Base-by-base conservation (phyloP, 257 asterid genomes). In the Apocynum venetum region DNA sequence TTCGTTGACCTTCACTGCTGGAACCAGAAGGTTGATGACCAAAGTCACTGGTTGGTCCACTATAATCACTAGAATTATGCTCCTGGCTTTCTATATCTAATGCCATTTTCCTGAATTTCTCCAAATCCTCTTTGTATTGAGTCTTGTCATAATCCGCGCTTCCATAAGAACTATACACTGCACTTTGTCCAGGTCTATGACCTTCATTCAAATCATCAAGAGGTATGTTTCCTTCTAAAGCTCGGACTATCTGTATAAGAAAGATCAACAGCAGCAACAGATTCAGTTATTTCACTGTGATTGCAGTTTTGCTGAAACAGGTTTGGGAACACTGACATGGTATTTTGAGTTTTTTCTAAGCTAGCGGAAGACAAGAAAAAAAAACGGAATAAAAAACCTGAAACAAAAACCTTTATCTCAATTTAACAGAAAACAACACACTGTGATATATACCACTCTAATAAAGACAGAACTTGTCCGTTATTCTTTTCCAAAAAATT, bases 121-220 rank as follows among this genome's bases (percentile, higher is more conserved):
- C 82, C 72, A 93, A 84, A 76, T 93, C 98, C 80, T 93, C 97
- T 80, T 83, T 93, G 93, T 93, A 93, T 68, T 89, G 88, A 35
- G 78, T 74, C 46, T 90, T 81, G 86, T 88, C 91, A 2, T 78
- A 89, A 72, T 90, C 97, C 2, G 89, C 73, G 87, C 96, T 90
- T 76, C 84, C 92, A 3, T 84, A 81, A 20, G 93, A 85, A 36
- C 79, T 90, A 48, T 82, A 53, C 31, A 57, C 56, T 4, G 77
- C n/a, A 71, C 85, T 85, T 70, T 85, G 87, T 76, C 85, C 93
- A 48, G 91, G 88, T 53, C 82, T 81, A 56, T 80, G 74, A 11
- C 87, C 91, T 55, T 84, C 86, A 51, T 83, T 87, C 74, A 93
- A 73, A 25, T 88, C 97, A 6, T 86, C 86, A 19, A 89, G 84